Evolutionary conservation across 2,329 filamentous ascomycete genomes (phyloP).

Genomic region (Didymella exigua): DNA sequence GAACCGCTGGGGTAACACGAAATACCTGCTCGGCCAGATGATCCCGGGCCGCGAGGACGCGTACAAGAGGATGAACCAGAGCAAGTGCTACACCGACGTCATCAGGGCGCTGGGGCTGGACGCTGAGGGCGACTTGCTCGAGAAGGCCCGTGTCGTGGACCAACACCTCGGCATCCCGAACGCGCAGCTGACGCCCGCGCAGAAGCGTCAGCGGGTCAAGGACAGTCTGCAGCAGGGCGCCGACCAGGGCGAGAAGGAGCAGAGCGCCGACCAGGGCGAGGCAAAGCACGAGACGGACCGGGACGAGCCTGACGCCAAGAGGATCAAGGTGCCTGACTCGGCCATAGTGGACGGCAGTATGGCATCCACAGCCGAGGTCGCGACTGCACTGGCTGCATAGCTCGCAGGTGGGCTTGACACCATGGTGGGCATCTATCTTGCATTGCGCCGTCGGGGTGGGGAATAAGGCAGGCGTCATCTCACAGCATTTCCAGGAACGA

Average conservation of each 20-base stretch:
- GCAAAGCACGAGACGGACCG: constrained; percentile 23
- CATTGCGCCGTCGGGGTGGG: constrained; percentile 13
- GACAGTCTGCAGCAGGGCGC: constrained; percentile 21
- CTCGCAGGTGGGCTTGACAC: background rate
- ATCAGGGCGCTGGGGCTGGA: constrained; percentile 70
- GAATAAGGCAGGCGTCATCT: constrained; percentile 16
- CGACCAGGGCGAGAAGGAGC: constrained; percentile 13
- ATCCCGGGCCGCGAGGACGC: constrained; percentile 76
- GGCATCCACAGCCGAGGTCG: constrained; percentile 19
- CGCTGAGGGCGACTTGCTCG: constrained; percentile 67
- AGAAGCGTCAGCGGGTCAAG: constrained; percentile 52
- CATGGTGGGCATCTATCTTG: constrained; percentile 1
- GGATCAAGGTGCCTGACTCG: constrained; percentile 33
- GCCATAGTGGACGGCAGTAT: constrained; percentile 9
- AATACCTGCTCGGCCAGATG: constrained; percentile 84
- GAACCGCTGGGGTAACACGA: constrained; percentile 91
- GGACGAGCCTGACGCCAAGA: constrained; percentile 33
- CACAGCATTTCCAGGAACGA: constrained; percentile 24
- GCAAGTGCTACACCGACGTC: constrained; percentile 73
- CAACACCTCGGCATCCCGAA: constrained; percentile 64
- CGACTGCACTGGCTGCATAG: constrained; percentile 18
- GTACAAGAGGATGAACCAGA: constrained; percentile 66
- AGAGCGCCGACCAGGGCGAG: too few species aligned
- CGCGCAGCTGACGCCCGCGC: constrained; percentile 53
- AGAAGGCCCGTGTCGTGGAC: constrained; percentile 70